Base-by-base conservation (phyloP, 1,284 basidiomycete species). In the Singerocomus inundabilis region DNA sequence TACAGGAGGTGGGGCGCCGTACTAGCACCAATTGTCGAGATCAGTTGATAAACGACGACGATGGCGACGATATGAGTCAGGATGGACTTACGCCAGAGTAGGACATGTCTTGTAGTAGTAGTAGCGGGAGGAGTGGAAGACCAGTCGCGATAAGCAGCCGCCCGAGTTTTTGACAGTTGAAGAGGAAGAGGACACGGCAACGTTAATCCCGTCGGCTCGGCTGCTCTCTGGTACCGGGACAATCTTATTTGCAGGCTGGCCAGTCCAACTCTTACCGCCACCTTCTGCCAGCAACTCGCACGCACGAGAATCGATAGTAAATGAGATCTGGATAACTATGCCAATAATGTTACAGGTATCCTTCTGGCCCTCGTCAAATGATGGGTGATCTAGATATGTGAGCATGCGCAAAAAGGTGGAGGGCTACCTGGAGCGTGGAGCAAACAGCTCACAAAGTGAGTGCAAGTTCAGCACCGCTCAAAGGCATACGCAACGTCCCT, bases 291-390 rank as follows among this genome's bases (percentile, higher is more conserved):
- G 8, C 4, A 39, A 13, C 15, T 7, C 12, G n/a, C 10, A 38
- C 8, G 16, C 25, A 18, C 12, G 18, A 10, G 10, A 45, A 44
- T 11, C 30, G 26, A 30, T 28, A 12, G 5, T 18, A 38, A 21
- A 42, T 21, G 44, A 49, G 33, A 31, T 42, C n/a, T 38, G 43
- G 54, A 54, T 64, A 60, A 62, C 52, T 55, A 68, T 59, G 52
- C 48, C 51, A 62, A 66, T 65, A 66, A 64, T 59, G 49, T 64
- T 64, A 69, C 67, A 68, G 66, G 67, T 67, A 69, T 68, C 68
- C 57, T 64, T 52, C 55, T 35, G 48, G 39, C 28, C 44, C 34
- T 38, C 38, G 32, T 30, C 34, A n/a, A 38, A 13, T 26, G 38
- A 49, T 18, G 52, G 42, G 35, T 43, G 48, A 38, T 52, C 51